Conservation (phyloP, 2,329 filamentous ascomycete species). For the Apiospora pterosperma region DNA sequence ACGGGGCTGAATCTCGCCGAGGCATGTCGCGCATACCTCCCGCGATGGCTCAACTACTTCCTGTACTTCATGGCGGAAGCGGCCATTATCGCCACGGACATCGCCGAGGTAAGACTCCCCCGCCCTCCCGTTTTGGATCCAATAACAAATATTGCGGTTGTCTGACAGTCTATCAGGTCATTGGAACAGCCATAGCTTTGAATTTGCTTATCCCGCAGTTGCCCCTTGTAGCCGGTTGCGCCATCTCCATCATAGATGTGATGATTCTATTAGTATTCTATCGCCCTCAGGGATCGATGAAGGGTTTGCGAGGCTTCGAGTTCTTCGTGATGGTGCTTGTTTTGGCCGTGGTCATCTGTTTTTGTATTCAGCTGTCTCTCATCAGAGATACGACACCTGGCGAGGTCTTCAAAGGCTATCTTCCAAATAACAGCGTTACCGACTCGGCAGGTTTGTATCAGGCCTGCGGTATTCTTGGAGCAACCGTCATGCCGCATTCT, state of each 20-base stretch:
- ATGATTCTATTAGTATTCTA: conserved; percentile 68
- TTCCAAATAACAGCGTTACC: conserved; percentile 58
- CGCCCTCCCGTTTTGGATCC: background rate
- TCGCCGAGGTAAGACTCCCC: conserved; percentile 55
- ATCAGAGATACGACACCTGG: conserved; percentile 53
- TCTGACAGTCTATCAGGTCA: conserved; percentile 43
- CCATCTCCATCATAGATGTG: conserved; percentile 65
- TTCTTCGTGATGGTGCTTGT: conserved; percentile 61
- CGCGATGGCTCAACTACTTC: conserved; percentile 59
- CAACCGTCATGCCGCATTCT: conserved; percentile 68
- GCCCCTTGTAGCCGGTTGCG: conserved; percentile 65
- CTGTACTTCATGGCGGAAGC: conserved; percentile 63
- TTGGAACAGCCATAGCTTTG: conserved; percentile 67
- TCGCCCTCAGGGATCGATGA: conserved; percentile 55
- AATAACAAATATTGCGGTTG: background rate
- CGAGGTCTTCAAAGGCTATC: conserved; percentile 61
- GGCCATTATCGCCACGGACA: conserved; percentile 69
- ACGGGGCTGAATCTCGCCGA: conserved; percentile 65
- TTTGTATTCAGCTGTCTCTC: conserved; percentile 65
- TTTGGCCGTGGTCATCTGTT: conserved; percentile 66
- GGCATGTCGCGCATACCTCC: conserved; percentile 62
- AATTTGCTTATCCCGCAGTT: conserved; percentile 62
- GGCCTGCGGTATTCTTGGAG: conserved; percentile 73
- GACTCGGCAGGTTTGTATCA: conserved; percentile 61
- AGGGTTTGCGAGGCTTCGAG: conserved; percentile 60